Evolutionary conservation across 495 filamentous ascomycete species (phyloP).

Genomic region (Viridothelium virens): DNA sequence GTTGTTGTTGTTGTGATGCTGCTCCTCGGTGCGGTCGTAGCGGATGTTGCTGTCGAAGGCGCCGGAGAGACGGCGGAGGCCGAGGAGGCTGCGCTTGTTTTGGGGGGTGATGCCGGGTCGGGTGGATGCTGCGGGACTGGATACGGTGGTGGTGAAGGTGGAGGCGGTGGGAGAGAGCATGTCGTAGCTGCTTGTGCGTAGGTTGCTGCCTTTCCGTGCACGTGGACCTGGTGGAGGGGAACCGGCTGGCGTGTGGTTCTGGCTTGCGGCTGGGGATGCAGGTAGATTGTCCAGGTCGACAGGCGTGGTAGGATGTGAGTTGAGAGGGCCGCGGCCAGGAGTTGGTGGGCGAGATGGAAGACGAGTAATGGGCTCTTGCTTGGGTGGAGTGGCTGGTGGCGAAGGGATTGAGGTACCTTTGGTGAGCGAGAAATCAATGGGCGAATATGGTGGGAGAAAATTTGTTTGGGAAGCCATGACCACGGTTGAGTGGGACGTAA

Average conservation of each 20-base stretch:
- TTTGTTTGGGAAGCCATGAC: constrained; percentile 5
- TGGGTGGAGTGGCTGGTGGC: constrained; percentile 30
- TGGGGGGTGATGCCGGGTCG: neutral
- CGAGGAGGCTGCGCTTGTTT: constrained; percentile 2
- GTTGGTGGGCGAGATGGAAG: constrained; percentile 29
- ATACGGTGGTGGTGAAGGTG: constrained; percentile 7
- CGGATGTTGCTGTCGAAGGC: constrained; percentile 10
- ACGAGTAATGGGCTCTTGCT: constrained; percentile 12
- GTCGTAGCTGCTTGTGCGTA: neutral
- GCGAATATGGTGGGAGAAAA: constrained; percentile 15
- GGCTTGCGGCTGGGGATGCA: neutral
- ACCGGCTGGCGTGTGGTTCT: neutral
- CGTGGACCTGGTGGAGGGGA: constrained; percentile 1
- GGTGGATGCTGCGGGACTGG: neutral
- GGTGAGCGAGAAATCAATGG: constrained; percentile 35
- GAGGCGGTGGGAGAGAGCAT: neutral
- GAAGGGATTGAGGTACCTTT: constrained; percentile 35
- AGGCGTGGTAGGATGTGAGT: constrained; percentile 35
- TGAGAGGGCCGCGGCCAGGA: constrained; percentile 34
- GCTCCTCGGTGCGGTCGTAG: neutral
- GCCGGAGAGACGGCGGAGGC: constrained; percentile 2
- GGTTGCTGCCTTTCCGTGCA: constrained; percentile 1
- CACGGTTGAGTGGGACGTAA: neutral
- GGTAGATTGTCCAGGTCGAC: constrained; percentile 12
- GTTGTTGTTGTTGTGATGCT: neutral